Evolutionary conservation across 2,329 filamentous ascomycete genomes (phyloP), one percentile per base, ranked within the genome.

Genomic region (Cadophora malorum): DNA sequence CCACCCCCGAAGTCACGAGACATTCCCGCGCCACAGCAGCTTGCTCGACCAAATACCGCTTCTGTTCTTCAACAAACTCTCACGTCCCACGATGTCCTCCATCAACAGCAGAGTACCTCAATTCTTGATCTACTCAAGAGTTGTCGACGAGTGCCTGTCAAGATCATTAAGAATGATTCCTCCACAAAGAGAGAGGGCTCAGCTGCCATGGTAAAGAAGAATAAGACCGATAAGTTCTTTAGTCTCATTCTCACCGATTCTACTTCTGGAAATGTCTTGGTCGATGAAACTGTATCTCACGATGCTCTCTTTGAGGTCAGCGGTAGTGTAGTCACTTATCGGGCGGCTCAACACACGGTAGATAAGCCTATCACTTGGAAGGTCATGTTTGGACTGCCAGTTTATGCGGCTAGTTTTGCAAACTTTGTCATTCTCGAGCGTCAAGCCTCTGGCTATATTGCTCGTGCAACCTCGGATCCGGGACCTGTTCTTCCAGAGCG

Each of bases 351-450:
- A 41, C 52, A 28, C 19, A 33, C 38, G 12, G 35, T 52, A 31
- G 33, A 19, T 25, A 61, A 38, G 7, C 45, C 58, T 19, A 53
- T 62, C 3, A 70, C 50, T 3, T 72, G 70, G 70, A 47, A 58
- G 12, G 56, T 72, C 12, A n/a, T 23, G 3, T 72, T 72, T 55
- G 66, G 55, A 61, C 16, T 71, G 49, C 56, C 58, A 35, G 33
- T 63, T 21, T 38, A 60, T 16, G 64, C 61, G 14, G 58, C 16
- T n/a, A 61, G 50, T 31, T 67, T 67, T n/a, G 21, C 53, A 10
- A 35, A 61, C 19, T n/a, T 45, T 28, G 38, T 65, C 25, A 16
- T 50, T 28, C 25, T 38, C 3, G n/a, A 47, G 12, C 63, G 50
- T 23, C 25, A 19, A 25, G 31, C 21, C 2, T n/a, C 33, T 25